A percentile compares a stretch with the other conserved stretches of the same genome.
These are phyloP conservation scores for Trypanosoma rangeli DNA, from an alignment of 208 protist genomes.

Conservation along the genomic window DNA sequence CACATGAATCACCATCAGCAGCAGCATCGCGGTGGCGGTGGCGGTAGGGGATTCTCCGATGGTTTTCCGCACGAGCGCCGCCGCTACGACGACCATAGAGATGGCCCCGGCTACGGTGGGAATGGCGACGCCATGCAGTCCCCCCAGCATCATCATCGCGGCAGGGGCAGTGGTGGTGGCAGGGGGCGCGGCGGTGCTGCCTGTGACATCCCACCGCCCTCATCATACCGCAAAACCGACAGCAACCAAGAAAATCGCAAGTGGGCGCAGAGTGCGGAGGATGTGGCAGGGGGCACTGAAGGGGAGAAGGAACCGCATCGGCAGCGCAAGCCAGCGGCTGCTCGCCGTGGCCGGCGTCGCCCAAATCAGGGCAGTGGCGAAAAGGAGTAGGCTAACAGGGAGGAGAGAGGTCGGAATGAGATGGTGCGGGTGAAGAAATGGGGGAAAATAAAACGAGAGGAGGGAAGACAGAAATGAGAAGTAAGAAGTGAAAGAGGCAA, in stretches of 20 bases:
- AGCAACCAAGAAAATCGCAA: slow-evolving; percentile 2
- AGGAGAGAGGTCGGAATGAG: background rate
- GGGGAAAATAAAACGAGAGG: background rate
- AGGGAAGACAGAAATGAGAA: background rate
- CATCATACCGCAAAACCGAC: background rate
- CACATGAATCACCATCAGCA: slow-evolving; percentile 7
- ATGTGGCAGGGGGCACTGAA: background rate
- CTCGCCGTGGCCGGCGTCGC: slow-evolving; percentile 16
- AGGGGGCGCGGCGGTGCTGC: slow-evolving; percentile 2
- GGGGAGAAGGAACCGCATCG: slow-evolving; percentile 1
- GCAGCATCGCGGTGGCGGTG: slow-evolving; percentile 8
- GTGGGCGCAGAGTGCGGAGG: background rate
- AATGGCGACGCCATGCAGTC: background rate
- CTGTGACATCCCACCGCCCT: background rate
- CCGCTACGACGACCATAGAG: slow-evolving; percentile 21
- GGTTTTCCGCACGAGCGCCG: slow-evolving; percentile 11
- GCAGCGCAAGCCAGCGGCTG: background rate
- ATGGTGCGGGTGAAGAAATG: background rate
- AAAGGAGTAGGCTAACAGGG: background rate
- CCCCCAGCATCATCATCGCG: background rate
- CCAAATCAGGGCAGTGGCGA: slow-evolving; percentile 5
- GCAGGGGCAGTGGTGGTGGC: slow-evolving; percentile 8
- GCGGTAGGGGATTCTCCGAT: slow-evolving; percentile 2
- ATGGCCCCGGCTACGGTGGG: slow-evolving; percentile 10
- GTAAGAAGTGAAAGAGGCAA: background rate